Base-by-base conservation (phyloP, 2,329 filamentous ascomycete genomes). In the Rutstroemia sp. region DNA sequence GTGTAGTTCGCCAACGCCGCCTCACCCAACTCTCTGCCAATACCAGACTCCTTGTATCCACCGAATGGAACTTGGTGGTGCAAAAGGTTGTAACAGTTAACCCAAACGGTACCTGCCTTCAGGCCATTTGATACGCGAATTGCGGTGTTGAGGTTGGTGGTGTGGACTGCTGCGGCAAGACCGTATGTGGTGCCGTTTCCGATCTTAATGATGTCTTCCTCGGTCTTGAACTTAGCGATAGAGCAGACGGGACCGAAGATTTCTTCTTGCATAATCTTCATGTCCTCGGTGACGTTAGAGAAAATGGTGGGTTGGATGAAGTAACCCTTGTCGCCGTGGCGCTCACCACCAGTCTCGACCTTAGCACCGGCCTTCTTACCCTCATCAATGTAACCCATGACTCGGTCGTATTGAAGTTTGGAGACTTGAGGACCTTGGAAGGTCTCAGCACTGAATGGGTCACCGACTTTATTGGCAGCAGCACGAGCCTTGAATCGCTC, bases 31-130 rank as follows among this genome's bases (percentile, higher is more conserved):
- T 95, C 89, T 56, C 87, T 83, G 46, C 89, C 89, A 57, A 91
- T 87, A 60, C 89, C 89, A 25, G 77, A 82, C 73, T 90, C 81
- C 74, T 92, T 92, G 77, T 81, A 89, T 0, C 90, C 89, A 54
- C 87, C 86, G 63, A 92, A 92, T 17, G 69, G 72, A 50, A 87
- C 65, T 64, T 83, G 77, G 73, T 84, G 81, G 70, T 87, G 82
- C 1, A 94, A 74, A 60, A 84, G 75, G 73, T 94, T 95, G 75
- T 92, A 67, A 53, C 59, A 64, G 51, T 66, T 64, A 57, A 67
- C 66, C 68, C 69, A 71, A 51, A 70, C 67, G 27, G 68, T 71
- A 64, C 81, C 85, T 23, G 85, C 85, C 66, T 76, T 77, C 65
- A 88, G 73, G 14, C 72, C 73, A 68, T 86, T 86, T 59, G 83